Base-by-base conservation (phyloP, 1,284 basidiomycete genomes). In the Fomitopsis schrenkii region DNA sequence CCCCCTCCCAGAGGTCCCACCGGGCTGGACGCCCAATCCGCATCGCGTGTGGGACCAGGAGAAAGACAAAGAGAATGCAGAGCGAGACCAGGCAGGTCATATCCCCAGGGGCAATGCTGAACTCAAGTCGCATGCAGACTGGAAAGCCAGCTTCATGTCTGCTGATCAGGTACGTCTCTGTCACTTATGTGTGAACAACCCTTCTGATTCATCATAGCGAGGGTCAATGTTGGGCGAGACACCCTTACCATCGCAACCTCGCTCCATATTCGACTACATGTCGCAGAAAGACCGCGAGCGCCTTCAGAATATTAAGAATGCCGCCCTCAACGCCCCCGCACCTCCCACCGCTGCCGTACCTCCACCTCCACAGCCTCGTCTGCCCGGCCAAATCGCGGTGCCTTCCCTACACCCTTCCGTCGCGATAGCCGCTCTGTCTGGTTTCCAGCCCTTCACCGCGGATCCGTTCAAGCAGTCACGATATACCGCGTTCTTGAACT, bases 201-300 rank as follows among this genome's bases (percentile, higher is more conserved):
- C 6, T 6, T 50, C 45, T 14, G 35, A 35, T 14, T 48, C 1
- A 0, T 56, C 55, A 3, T 67, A 97, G 90, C 85, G 97, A 55
- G 96, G 94, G 33, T 76, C 81, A 2, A 79, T 92, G 8, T 80
- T 99, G 0, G 96, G 97, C 54, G 97, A 98, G 75, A 83, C 83
- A 0, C 84, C 84, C 4, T 78, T 91, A 6, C 83, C 87, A 1
- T 78, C 86, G 1, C 85, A 85, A 42, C 83, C 87, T 1, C 87
- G 86, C 45, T 97, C 94, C 0, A 85, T 99, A 3, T 96, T 96
- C 70, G 95, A 98, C 55, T 98, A 90, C 73, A 87, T 98, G 71
- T 95, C 95, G 0, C 85, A 90, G 64, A 96, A 95, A 72, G 94
- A 96, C 67, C 83, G 86, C 57, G 94, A 97, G 62, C 87, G 95